Percentiles rank a stretch among this genome's conserved stretches.
Conservation (phyloP, 192 early-diverging fungal genomes). For the Allomyces arbusculus region DNA sequence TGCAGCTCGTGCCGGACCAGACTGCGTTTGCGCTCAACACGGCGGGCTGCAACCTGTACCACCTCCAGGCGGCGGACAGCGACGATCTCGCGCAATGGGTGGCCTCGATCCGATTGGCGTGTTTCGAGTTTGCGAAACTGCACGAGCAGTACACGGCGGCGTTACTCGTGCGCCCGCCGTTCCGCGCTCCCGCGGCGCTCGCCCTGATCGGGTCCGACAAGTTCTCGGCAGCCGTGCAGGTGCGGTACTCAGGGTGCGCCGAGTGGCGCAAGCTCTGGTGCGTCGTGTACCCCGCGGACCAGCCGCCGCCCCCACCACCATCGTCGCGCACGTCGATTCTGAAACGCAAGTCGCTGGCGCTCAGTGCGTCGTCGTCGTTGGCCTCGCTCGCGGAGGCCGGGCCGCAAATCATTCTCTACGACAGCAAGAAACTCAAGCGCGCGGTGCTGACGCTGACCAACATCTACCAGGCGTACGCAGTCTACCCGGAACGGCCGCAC, state of each 20-base stretch:
- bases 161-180: not conserved
- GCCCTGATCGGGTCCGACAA: not conserved
- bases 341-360: not conserved
- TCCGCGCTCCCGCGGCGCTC: not conserved
- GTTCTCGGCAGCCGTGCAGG: not conserved
- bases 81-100: slow-evolving; percentile 44
- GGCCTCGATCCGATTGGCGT: slow-evolving; percentile 44
- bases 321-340: not conserved
- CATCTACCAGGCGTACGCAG: slow-evolving; percentile 18
- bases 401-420: too few relatives aligned
- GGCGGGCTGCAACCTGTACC: slow-evolving; percentile 46
- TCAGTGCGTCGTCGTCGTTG: too few relatives aligned
- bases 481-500: slow-evolving; percentile 25
- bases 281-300: not conserved
- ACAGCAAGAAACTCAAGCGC: not conserved
- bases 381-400: too few relatives aligned
- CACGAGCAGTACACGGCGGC: slow-evolving; percentile 54
- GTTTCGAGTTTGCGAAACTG: slow-evolving; percentile 50
- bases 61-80: slow-evolving; percentile 35
- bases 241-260: not conserved
- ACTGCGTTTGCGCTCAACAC: slow-evolving; percentile 41
- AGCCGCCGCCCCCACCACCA: too few relatives aligned
- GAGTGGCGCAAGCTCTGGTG: not conserved
- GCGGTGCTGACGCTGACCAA: not conserved
- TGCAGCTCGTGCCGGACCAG: slow-evolving; percentile 33